Base-by-base conservation (phyloP, 495 filamentous ascomycete genomes). In the Trichocladium uniseriatum region DNA sequence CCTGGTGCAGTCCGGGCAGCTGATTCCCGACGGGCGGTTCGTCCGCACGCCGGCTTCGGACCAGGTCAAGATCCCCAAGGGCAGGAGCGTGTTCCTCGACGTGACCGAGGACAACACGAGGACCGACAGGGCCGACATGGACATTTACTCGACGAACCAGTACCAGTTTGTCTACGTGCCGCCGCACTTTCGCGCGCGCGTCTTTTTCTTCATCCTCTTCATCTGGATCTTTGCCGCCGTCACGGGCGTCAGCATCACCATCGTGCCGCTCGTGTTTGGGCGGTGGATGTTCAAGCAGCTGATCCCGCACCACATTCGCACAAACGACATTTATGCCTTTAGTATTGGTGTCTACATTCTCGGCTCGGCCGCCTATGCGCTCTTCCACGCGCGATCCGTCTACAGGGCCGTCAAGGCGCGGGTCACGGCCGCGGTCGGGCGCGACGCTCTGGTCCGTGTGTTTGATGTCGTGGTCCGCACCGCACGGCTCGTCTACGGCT, bases 271-370 rank as follows among this genome's bases (percentile, higher is more conserved):
- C 10, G 68, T 92, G 9, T 79, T 95, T 61, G 92, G 92, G 14
- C 84, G 92, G 14, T 71, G 68, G 46, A 71, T 96, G 45, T 83
- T 95, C 59, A 74, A 79, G 21, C 63, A 71, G 7, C 69, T 85
- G 15, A 78, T 92, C 39, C 83, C 86, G 14, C 61, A 68, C 15
- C 71, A 82, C 37, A 72, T 84, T 32, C 79, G 81, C 16, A 81
- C 88, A 61, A 97, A 96, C 64, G 92, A 99, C 62, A 83, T 99
- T 31, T 97, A 99, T 62, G 91, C 94, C 10, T 94, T 95, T 64
- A 92, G 87, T 40, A 79, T 88, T 32, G 92, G 92, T 16, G 74
- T 91, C 48, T 91, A 89, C 59, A 69, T 87, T 15, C 74, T 92
- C 21, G 86, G 86, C 43, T 76, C 77, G 5, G 57, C 78, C 13